Conservation (phyloP, 2,329 filamentous ascomycete genomes). For the Claviceps pazoutovae region DNA sequence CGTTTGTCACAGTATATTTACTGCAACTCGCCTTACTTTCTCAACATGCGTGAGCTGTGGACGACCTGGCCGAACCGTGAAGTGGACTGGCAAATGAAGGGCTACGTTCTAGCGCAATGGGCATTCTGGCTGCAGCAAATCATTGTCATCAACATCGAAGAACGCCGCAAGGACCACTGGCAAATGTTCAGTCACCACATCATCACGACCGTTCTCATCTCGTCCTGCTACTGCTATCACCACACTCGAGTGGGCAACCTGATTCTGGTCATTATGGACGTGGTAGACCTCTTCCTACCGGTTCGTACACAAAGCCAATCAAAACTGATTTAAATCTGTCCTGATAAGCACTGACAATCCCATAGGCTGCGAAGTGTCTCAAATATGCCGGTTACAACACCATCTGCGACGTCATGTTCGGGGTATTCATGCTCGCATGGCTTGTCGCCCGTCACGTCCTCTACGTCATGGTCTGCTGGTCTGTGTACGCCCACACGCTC, state of each 20-base stretch:
- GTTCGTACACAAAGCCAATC: constrained; percentile 33
- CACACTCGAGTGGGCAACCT: constrained; percentile 79
- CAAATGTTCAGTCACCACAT: constrained; percentile 98
- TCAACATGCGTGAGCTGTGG: constrained; percentile 70
- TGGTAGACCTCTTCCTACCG: constrained; percentile 77
- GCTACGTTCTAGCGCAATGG: constrained; percentile 81
- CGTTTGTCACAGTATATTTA: constrained; percentile 54
- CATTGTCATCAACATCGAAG: constrained; percentile 86
- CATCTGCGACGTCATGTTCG: constrained; percentile 73
- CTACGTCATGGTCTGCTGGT: constrained; percentile 70
- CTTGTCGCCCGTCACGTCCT: constrained; percentile 68
- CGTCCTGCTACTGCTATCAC: constrained; percentile 73
- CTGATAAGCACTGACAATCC: background rate
- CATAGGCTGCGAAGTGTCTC: constrained; percentile 74
- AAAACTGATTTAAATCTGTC: background rate
- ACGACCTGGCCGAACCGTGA: constrained; percentile 70
- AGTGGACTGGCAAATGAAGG: constrained; percentile 64
- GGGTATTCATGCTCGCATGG: constrained; percentile 76
- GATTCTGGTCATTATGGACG: constrained; percentile 84
- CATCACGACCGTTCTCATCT: constrained; percentile 70
- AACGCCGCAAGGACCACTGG: constrained; percentile 83
- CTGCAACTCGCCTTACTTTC: constrained; percentile 62
- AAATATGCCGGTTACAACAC: constrained; percentile 72
- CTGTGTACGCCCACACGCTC: constrained; percentile 56
- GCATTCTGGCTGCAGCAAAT: constrained; percentile 93